Conservation (phyloP, 208 protist genomes). For the Naegleria fowleri region DNA sequence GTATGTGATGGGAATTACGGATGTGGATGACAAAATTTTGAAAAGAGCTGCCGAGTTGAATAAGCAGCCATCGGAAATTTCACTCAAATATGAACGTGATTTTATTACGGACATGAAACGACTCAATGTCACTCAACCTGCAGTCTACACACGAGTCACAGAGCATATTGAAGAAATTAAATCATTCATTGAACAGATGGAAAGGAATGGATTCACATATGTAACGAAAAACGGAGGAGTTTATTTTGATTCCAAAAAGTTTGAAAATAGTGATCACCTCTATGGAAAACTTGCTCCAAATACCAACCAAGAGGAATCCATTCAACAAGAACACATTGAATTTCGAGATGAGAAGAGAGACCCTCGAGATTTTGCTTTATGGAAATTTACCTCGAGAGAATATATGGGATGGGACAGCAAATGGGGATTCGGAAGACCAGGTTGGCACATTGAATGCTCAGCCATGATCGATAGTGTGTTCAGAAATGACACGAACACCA, state of each 20-base stretch:
- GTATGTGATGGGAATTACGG: slow-evolving; percentile 96
- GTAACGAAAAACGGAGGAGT: slow-evolving; percentile 67
- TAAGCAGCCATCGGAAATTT: neutral
- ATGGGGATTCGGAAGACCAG: slow-evolving; percentile 89
- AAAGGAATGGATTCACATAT: slow-evolving; percentile 92
- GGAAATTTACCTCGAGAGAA: slow-evolving; percentile 67
- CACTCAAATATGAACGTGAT: slow-evolving; percentile 54
- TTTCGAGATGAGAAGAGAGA: slow-evolving; percentile 69
- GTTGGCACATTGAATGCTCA: slow-evolving; percentile 99
- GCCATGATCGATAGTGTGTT: slow-evolving; percentile 86
- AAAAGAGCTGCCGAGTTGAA: slow-evolving; percentile 53
- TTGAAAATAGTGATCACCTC: slow-evolving; percentile 34
- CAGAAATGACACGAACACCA: neutral
- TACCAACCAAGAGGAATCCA: slow-evolving; percentile 79
- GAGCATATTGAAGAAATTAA: slow-evolving; percentile 95
- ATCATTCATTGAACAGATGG: slow-evolving; percentile 82
- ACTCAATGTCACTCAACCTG: slow-evolving; percentile 74
- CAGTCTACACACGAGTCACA: slow-evolving; percentile 90
- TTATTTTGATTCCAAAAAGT: slow-evolving; percentile 90
- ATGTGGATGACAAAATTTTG: slow-evolving; percentile 99
- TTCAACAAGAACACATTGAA: slow-evolving; percentile 33
- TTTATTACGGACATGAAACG: slow-evolving; percentile 85
- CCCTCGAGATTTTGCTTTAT: slow-evolving; percentile 93
- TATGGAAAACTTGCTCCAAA: neutral
- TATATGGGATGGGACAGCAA: slow-evolving; percentile 82